A percentile compares a stretch with the other conserved stretches of the same genome.
phyloP scores from a whole-genome alignment of 2,329 filamentous ascomycete genomes.

The Nemania sp. region DNA sequence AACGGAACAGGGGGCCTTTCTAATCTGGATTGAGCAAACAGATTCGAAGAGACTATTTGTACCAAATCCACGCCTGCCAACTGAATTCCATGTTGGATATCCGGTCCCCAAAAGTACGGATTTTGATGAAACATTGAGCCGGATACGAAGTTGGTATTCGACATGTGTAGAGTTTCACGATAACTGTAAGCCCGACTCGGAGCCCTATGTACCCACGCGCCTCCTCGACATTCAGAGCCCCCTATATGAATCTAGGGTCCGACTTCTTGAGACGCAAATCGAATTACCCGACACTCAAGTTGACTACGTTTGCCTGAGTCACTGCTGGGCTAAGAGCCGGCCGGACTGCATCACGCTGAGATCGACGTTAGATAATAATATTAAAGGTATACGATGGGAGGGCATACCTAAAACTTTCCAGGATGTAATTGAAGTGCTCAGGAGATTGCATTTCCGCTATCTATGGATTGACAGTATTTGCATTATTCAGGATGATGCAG shows the following conservation, averaged over 20 bases:
- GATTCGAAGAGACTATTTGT: conserved; percentile 12
- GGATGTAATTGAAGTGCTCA: not conserved
- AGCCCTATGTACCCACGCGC: conserved; percentile 3
- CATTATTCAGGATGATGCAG: conserved; percentile 15
- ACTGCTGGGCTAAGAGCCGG: not conserved
- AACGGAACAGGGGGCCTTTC: no score
- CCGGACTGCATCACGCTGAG: conserved; percentile 9
- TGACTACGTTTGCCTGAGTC: conserved; percentile 11
- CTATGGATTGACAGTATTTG: conserved; percentile 19
- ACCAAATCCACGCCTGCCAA: not conserved
- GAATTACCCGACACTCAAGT: not conserved
- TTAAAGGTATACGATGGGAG: not conserved
- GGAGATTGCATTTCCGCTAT: conserved; percentile 3
- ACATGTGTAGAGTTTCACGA: conserved; percentile 8
- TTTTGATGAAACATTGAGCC: not conserved
- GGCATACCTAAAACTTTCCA: conserved; percentile 9
- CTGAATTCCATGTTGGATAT: conserved; percentile 9
- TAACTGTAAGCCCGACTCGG: not conserved
- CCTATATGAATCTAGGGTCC: not conserved
- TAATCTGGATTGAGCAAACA: not conserved
- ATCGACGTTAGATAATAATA: not conserved
- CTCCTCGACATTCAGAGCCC: conserved; percentile 6
- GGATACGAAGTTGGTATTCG: not conserved
- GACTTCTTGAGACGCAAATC: conserved; percentile 8
- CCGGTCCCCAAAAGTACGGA: not conserved